A percentile compares a stretch with the other conserved stretches of the same genome.
Evolutionary conservation across 2,329 filamentous ascomycete species (phyloP).

Genomic region (Colletotrichum noveboracense): DNA sequence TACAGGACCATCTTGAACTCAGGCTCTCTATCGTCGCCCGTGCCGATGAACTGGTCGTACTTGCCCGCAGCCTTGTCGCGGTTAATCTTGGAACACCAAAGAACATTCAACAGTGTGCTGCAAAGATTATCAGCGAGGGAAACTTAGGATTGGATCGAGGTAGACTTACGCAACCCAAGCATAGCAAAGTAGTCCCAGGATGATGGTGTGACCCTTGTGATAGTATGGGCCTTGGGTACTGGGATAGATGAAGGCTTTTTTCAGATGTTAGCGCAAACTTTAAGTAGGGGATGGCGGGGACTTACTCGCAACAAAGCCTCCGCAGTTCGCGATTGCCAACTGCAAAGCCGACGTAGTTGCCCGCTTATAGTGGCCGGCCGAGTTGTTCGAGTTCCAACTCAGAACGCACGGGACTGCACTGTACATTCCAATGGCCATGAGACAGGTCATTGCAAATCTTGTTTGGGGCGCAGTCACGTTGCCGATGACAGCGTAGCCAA

Average conservation of each 20-base stretch:
- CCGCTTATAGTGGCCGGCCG: conserved; percentile 72
- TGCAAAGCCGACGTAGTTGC: conserved; percentile 71
- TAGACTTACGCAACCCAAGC: conserved; percentile 67
- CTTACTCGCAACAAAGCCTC: conserved; percentile 68
- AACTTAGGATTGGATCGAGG: background rate
- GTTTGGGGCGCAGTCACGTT: conserved; percentile 55
- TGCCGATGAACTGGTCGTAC: conserved; percentile 61
- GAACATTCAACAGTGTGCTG: conserved; percentile 65
- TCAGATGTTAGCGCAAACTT: background rate
- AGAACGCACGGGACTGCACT: conserved; percentile 66
- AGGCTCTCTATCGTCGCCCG: conserved; percentile 68
- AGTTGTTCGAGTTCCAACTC: conserved; percentile 72
- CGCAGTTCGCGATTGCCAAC: conserved; percentile 69
- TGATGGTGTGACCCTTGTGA: conserved; percentile 64
- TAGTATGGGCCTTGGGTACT: conserved; percentile 60
- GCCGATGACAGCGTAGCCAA: conserved; percentile 69
- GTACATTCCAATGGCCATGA: conserved; percentile 71
- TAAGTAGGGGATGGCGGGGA: background rate
- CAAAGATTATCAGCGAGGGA: fast-evolving
- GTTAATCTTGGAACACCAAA: conserved; percentile 69
- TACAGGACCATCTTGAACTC: conserved; percentile 65
- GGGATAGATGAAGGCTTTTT: conserved; percentile 64
- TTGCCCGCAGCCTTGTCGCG: conserved; percentile 65
- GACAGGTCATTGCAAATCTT: conserved; percentile 70
- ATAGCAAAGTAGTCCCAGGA: conserved; percentile 63